Percentiles rank a stretch among this genome's conserved stretches.
Evolutionary conservation across 495 filamentous ascomycete genomes (phyloP).

Genomic region (Penicillium taxi): DNA sequence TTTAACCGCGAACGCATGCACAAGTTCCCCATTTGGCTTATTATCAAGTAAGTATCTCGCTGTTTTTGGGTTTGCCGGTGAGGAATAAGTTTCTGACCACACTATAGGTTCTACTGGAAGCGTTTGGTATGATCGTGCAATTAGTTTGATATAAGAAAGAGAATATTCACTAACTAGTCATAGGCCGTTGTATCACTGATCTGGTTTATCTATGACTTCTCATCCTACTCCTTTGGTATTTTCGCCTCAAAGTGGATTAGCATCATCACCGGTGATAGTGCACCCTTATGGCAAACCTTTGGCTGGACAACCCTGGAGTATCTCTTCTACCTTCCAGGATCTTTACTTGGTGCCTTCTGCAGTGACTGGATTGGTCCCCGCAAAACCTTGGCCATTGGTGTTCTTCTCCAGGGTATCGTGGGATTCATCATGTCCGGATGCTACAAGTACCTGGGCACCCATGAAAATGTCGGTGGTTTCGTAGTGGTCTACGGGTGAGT

Average conservation of each 20-base stretch:
- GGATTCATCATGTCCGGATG: constrained; percentile 81
- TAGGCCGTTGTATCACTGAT: constrained; percentile 65
- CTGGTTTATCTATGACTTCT: constrained; percentile 93
- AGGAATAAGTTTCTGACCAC: constrained; percentile 1
- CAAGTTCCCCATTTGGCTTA: constrained; percentile 41
- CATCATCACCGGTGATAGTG: constrained; percentile 50
- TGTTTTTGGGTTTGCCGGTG: background rate
- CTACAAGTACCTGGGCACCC: constrained; percentile 55
- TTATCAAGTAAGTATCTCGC: constrained; percentile 42
- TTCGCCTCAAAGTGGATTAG: constrained; percentile 64
- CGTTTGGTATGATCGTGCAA: constrained; percentile 35
- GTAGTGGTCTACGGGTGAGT: constrained; percentile 60
- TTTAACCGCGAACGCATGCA: constrained; percentile 56
- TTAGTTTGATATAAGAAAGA: background rate
- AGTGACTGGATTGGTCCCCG: constrained; percentile 72
- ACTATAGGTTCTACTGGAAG: constrained; percentile 43
- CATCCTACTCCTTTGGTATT: constrained; percentile 69
- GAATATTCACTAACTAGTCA: background rate
- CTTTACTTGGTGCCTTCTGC: constrained; percentile 62
- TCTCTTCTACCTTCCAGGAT: constrained; percentile 79
- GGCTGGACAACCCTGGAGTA: constrained; percentile 84
- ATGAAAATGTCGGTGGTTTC: constrained; percentile 63
- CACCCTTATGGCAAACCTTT: constrained; percentile 64
- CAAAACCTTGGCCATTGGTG: constrained; percentile 58
- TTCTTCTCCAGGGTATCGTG: constrained; percentile 61